These are phyloP conservation scores for Adansonia madagascariensis DNA, from an alignment of 441 rosid species.

Conservation along the genomic window DNA sequence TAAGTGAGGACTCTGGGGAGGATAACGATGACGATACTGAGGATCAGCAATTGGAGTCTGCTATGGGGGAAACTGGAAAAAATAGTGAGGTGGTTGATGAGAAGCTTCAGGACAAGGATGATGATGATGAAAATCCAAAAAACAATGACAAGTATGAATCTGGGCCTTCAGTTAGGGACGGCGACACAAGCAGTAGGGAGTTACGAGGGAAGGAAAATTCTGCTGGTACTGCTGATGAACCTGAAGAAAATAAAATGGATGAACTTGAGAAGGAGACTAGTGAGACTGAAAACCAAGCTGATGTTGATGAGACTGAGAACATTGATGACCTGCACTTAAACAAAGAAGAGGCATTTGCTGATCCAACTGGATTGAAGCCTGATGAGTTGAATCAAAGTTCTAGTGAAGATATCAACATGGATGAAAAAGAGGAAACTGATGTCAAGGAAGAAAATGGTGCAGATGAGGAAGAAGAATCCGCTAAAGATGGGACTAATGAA, in stretches of 20 bases:
- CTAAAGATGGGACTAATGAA: conserved; percentile 48
- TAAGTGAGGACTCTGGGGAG: conserved; percentile 81
- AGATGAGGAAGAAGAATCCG: conserved; percentile 54
- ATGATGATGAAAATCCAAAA: conserved; percentile 54
- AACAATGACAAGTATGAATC: conserved; percentile 77
- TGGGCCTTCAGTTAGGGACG: conserved; percentile 70
- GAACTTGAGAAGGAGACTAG: conserved; percentile 42
- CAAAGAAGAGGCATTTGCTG: conserved; percentile 71
- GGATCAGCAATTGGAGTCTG: conserved; percentile 76
- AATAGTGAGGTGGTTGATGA: conserved; percentile 76
- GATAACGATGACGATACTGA: conserved; percentile 59
- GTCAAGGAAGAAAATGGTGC: conserved; percentile 54
- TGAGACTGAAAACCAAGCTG: conserved; percentile 55
- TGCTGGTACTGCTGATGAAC: conserved; percentile 46
- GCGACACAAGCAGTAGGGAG: conserved; percentile 63
- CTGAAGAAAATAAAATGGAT: conserved; percentile 45
- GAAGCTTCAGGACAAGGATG: conserved; percentile 73
- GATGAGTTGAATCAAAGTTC: conserved; percentile 53
- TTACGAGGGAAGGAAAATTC: conserved; percentile 85
- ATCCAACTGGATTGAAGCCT: conserved; percentile 64
- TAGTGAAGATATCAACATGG: conserved; percentile 58
- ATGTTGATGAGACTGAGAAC: conserved; percentile 50
- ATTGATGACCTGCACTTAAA: conserved; percentile 61
- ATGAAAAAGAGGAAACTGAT: conserved; percentile 51
- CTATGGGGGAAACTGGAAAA: conserved; percentile 80